Evolutionary conservation across 345 rosid genomes (phyloP).

Genomic region (Eucalyptus sp.): DNA sequence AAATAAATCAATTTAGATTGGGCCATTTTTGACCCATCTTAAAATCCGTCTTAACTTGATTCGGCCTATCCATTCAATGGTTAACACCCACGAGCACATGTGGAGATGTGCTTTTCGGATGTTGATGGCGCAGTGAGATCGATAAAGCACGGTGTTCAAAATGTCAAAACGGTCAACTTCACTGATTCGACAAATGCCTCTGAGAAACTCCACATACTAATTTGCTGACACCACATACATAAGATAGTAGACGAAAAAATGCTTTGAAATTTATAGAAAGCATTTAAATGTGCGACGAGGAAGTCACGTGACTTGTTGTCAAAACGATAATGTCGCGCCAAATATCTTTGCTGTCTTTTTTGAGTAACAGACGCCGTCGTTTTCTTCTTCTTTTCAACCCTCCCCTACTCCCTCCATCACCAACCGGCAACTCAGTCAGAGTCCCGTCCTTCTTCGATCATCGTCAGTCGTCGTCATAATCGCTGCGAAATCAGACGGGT

Average conservation of each 20-base stretch:
- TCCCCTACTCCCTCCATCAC: fast-evolving
- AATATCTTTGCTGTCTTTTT: neutral
- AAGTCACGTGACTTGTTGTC: neutral
- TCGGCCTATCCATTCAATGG: fast-evolving
- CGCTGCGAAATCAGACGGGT: neutral
- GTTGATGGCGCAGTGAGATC: neutral
- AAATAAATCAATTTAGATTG: fast-evolving
- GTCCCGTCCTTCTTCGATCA: neutral
- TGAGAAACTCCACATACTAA: neutral
- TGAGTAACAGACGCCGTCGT: neutral
- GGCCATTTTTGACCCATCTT: fast-evolving
- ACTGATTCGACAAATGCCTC: neutral
- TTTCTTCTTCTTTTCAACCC: neutral
- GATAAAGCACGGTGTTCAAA: neutral
- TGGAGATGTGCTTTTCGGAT: neutral
- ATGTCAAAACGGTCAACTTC: neutral
- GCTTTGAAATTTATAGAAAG: neutral
- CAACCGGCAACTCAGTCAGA: neutral
- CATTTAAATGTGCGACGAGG: neutral
- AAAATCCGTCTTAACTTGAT: fast-evolving
- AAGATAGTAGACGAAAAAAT: neutral
- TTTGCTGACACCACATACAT: neutral
- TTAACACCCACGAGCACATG: fast-evolving
- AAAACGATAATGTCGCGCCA: neutral
- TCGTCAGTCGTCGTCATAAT: neutral